phyloP scores from a whole-genome alignment of 2,329 filamentous ascomycete species.

The Rutstroemia sp. region DNA sequence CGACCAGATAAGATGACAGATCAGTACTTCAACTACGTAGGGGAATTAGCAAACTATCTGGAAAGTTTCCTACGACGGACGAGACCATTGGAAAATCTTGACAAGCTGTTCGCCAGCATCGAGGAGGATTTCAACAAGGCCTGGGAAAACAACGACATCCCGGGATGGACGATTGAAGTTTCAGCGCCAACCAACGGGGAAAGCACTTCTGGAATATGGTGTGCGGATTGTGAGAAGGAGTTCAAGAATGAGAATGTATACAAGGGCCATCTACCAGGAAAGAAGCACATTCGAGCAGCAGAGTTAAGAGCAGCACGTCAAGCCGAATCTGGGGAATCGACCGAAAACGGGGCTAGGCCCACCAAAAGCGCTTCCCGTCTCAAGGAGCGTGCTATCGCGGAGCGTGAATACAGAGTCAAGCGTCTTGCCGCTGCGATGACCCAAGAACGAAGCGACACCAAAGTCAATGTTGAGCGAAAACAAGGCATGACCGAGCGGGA shows the following conservation, averaged over 20 bases:
- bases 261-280: slow-evolving; percentile 78
- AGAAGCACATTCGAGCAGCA: slow-evolving; percentile 86
- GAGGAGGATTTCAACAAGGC: slow-evolving; percentile 76
- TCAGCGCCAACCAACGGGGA: slow-evolving; percentile 17
- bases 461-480: slow-evolving; percentile 90
- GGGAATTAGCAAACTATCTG: slow-evolving; percentile 71
- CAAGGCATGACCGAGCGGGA: slow-evolving; percentile 97
- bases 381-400: slow-evolving; percentile 86
- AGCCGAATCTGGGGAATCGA: slow-evolving; percentile 31
- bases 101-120: slow-evolving; percentile 67
- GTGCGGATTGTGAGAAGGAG: slow-evolving; percentile 84
- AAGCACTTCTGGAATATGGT: slow-evolving; percentile 70
- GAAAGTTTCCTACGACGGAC: slow-evolving; percentile 83
- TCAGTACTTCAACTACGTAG: slow-evolving; percentile 84
- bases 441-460: slow-evolving; percentile 79
- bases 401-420: slow-evolving; percentile 77
- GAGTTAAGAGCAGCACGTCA: slow-evolving; percentile 51
- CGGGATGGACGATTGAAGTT: slow-evolving; percentile 64
- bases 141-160: slow-evolving; percentile 74
- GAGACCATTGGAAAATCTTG: slow-evolving; percentile 76
- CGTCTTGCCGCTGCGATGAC: slow-evolving; percentile 76
- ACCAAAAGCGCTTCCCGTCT: slow-evolving; percentile 40
- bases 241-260: slow-evolving; percentile 96
- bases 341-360: slow-evolving; percentile 24
- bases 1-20: slow-evolving; percentile 83